Conservation (phyloP, 192 early-diverging fungal genomes). For the Coemansia sp. region DNA sequence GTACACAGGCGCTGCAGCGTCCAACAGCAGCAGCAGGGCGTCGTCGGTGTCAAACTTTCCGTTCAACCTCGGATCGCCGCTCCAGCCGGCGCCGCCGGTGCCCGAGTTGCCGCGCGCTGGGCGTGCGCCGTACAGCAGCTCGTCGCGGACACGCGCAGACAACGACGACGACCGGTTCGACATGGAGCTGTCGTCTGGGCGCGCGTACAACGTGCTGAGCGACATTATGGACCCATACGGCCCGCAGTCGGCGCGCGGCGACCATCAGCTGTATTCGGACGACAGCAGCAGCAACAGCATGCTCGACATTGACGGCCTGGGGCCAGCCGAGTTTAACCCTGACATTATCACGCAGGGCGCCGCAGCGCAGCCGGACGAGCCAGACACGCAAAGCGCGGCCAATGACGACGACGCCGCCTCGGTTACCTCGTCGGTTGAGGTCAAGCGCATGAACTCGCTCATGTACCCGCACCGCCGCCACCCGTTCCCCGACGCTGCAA, state of each 20-base stretch:
- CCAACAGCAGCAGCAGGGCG: background rate
- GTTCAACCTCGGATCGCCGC: constrained; percentile 20
- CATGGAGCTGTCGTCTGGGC: constrained; percentile 31
- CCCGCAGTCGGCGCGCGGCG: constrained; percentile 14
- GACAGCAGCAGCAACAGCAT: constrained; percentile 36
- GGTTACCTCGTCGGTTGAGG: constrained; percentile 12
- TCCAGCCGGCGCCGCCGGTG: constrained; percentile 20
- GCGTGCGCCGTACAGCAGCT: constrained; percentile 8
- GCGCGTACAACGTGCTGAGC: constrained; percentile 36
- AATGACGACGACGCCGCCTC: constrained; percentile 2
- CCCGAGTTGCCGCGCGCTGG: constrained; percentile 13
- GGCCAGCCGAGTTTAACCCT: constrained; percentile 22
- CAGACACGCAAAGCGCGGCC: background rate
- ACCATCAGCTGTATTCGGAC: constrained; percentile 38
- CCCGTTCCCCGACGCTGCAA: background rate
- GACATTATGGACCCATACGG: constrained; percentile 50
- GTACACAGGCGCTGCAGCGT: background rate
- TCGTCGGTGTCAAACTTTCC: constrained; percentile 11
- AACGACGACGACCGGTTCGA: constrained; percentile 17
- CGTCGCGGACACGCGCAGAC: background rate
- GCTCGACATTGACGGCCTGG: constrained; percentile 28
- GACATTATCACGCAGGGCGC: constrained; percentile 14
- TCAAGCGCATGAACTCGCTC: constrained; percentile 26
- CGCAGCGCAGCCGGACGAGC: background rate
- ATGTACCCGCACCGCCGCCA: constrained; percentile 16